Evolutionary conservation across 225 moss, liverwort and hornwort species (phyloP).

Genomic region (Physcomitrium patens): DNA sequence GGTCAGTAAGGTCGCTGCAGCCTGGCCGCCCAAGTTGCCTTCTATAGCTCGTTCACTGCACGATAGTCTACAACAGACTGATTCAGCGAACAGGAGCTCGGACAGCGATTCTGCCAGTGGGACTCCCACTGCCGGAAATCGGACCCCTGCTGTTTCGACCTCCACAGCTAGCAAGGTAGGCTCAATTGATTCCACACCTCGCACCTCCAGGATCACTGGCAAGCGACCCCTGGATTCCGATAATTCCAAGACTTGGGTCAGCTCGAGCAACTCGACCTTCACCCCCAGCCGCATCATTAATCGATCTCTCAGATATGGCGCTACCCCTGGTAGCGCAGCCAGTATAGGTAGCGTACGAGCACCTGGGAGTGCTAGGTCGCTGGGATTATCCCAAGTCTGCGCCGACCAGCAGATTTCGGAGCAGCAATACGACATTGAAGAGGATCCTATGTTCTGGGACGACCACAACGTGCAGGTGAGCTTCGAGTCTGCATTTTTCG

Average conservation of each 20-base stretch:
- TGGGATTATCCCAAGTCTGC: constrained; percentile 33
- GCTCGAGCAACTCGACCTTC: constrained; percentile 53
- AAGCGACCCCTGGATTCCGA: constrained; percentile 53
- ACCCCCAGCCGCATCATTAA: constrained; percentile 77
- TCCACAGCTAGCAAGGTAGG: constrained; percentile 42
- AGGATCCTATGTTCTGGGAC: constrained; percentile 85
- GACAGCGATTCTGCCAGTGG: constrained; percentile 45
- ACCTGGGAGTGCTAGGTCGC: constrained; percentile 42
- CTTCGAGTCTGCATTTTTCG: not conserved
- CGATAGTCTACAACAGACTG: constrained; percentile 41
- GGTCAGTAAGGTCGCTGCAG: constrained; percentile 37
- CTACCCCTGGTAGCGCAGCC: constrained; percentile 47
- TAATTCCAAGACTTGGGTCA: constrained; percentile 33
- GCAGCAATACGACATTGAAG: constrained; percentile 76
- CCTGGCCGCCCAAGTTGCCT: constrained; percentile 56
- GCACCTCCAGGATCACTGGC: constrained; percentile 35
- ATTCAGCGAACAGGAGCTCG: constrained; percentile 38
- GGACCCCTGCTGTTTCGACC: constrained; percentile 30
- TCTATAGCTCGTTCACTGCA: constrained; percentile 51
- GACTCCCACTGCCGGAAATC: constrained; percentile 40
- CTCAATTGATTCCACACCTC: constrained; percentile 37
- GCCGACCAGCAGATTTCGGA: constrained; percentile 39
- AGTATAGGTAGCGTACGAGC: constrained; percentile 63
- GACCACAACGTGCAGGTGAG: constrained; percentile 92
- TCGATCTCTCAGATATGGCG: constrained; percentile 72